Evolutionary conservation across 2,329 filamentous ascomycete species (phyloP).

Genomic region (Cladosporium sp.): DNA sequence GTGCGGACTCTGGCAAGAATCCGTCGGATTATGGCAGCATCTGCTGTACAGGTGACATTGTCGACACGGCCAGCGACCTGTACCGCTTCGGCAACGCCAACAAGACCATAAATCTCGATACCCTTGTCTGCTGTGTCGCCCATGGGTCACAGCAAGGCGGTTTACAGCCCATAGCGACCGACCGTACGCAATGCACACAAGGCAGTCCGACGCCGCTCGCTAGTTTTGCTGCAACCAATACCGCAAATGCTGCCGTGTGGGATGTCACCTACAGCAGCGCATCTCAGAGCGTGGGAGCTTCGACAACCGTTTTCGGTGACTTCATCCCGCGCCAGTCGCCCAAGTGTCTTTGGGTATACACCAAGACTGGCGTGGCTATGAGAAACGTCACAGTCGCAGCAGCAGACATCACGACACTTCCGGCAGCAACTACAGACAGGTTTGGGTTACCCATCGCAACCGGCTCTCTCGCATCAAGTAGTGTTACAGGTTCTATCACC

Average conservation of each 20-base stretch:
- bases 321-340: conserved; percentile 16
- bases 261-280: conserved; percentile 17
- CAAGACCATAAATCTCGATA: conserved; percentile 14
- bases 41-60: conserved; percentile 17
- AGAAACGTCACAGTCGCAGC: conserved; percentile 17
- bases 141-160: conserved; percentile 11
- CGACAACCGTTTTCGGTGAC: conserved; percentile 11
- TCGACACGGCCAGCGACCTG: conserved; percentile 13
- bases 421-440: background rate
- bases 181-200: conserved; percentile 10
- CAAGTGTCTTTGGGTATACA: conserved; percentile 19
- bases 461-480: background rate
- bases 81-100: conserved; percentile 6
- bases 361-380: conserved; percentile 15
- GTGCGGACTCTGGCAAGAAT: conserved; percentile 13
- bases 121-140: conserved; percentile 16
- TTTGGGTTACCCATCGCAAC: background rate
- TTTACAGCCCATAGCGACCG: conserved; percentile 7
- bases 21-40: conserved; percentile 15
- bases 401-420: conserved; percentile 17
- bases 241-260: conserved; percentile 16
- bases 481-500: background rate
- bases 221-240: conserved; percentile 21
- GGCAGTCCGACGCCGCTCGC: conserved; percentile 18
- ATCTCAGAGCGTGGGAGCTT: background rate